phyloP scores from a whole-genome alignment of 257 asterid genomes.

The Nicotiana attenuata region DNA sequence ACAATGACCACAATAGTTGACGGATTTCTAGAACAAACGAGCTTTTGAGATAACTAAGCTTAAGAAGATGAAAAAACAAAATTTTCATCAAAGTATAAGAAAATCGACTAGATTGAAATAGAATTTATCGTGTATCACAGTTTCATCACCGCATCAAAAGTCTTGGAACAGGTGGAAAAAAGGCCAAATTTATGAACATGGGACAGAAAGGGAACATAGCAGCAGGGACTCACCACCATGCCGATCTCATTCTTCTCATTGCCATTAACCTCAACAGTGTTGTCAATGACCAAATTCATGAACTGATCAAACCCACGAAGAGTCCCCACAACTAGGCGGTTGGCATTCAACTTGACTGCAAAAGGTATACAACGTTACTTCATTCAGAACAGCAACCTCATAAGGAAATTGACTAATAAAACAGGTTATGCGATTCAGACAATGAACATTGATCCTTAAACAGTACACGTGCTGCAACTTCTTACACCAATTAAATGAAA shows the following conservation, averaged over 20 bases:
- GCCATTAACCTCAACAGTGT: slow-evolving; percentile 88
- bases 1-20: no score
- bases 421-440: not conserved
- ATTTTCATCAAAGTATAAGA: not conserved
- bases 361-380: not conserved
- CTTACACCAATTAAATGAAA: not conserved
- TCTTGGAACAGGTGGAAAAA: not conserved
- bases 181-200: not conserved
- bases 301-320: slow-evolving; percentile 94
- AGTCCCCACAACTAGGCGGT: slow-evolving; percentile 80
- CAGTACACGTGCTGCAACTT: not conserved
- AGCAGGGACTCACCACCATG: slow-evolving; percentile 70
- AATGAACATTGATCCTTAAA: not conserved
- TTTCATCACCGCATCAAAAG: no score
- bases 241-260: slow-evolving; percentile 84
- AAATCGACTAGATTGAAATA: not conserved
- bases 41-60: not conserved
- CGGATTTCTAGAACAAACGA: not conserved
- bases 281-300: slow-evolving; percentile 82
- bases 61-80: no score
- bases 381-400: not conserved
- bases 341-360: slow-evolving; percentile 82
- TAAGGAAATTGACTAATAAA: not conserved
- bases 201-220: not conserved
- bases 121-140: not conserved